Base-by-base conservation (phyloP, 2,329 filamentous ascomycete genomes). In the Periconia digitata region DNA sequence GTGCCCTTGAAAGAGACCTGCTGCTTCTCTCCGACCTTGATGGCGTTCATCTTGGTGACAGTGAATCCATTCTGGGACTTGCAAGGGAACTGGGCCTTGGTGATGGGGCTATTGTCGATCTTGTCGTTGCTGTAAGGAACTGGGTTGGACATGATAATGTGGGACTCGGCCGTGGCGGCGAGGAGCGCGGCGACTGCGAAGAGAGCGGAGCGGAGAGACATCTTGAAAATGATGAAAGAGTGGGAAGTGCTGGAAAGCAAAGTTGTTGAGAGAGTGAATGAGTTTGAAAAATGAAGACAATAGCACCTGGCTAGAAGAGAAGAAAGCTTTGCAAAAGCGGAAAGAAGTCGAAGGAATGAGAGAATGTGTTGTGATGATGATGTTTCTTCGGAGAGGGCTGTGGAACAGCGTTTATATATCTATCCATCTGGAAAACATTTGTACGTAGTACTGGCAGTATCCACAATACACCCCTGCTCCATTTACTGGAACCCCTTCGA, bases 121-220 rank as follows among this genome's bases (percentile, higher is more conserved):
- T 72, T 69, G 39, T 60, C 74, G 59, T 57, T 74, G 62, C 59
- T 84, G 89, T 54, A 72, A 0, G 90, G 90, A 1, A 78, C 70
- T 0, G 92, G 92, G 2, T 72, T 76, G 43, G 61, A 72, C 80
- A 96, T 87, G 34, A 82, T 75, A 75, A 96, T 86, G 69, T 97
- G 92, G 29, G 87, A 89, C 47, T 82, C 80, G 60, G 77, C 80
- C 40, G 81, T 56, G 52, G 81, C 78, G n/a, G n/a, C 27, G 62
- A 90, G 16, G 37, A 76, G 67, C 29, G 83, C 55, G n/a, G 62
- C 76, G 32, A 79, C 63, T 58, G 75, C 77, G 61, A 81, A 65
- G 52, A 84, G 13, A 16, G 40, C 63, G 51, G 77, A 76, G 66
- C 65, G 83, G 82, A 62, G 71, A 82, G 76, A 74, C 69, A 74